phyloP scores from a whole-genome alignment of 108 stramenopile species.

The Skeletonema marinoi region DNA sequence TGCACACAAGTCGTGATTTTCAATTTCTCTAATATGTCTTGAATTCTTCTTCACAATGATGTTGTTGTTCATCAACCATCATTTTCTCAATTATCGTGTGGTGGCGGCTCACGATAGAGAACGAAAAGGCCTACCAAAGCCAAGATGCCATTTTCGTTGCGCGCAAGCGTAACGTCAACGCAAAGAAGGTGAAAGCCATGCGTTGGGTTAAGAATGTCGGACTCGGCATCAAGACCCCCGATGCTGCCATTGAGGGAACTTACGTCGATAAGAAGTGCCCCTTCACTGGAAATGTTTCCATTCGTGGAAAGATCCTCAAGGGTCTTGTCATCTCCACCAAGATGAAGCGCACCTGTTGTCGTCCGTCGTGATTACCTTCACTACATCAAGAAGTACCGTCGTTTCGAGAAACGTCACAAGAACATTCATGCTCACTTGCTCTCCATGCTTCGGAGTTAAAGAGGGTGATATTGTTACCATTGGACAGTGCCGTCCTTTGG shows the following conservation, averaged over 20 bases:
- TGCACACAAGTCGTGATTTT: background rate
- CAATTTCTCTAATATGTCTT: background rate
- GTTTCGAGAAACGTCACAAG: constrained; percentile 99
- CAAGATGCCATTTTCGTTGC: constrained; percentile 99
- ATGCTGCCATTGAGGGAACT: constrained; percentile 92
- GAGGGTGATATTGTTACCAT: constrained; percentile 99
- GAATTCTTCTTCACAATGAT: background rate
- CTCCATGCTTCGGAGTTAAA: constrained; percentile 97
- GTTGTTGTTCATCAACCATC: background rate
- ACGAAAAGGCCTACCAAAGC: constrained; percentile 99
- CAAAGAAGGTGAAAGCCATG: constrained; percentile 88
- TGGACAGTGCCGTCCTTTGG: constrained; percentile 99
- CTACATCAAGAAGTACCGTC: constrained; percentile 98
- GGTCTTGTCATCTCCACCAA: constrained; percentile 99
- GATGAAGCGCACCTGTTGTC: constrained; percentile 99
- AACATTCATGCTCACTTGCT: constrained; percentile 98
- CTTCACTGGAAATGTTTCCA: constrained; percentile 99
- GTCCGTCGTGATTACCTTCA: constrained; percentile 99
- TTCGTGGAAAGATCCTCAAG: constrained; percentile 97
- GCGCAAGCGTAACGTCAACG: constrained; percentile 87
- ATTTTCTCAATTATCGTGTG: constrained; percentile 46
- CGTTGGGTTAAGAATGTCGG: constrained; percentile 96
- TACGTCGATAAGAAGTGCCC: constrained; percentile 99
- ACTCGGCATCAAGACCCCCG: constrained; percentile 99
- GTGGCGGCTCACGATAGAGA: constrained; percentile 71